These are phyloP conservation scores for Vaucheria bursata DNA, from an alignment of 352 stramenopile species.

Conservation along the genomic window DNA sequence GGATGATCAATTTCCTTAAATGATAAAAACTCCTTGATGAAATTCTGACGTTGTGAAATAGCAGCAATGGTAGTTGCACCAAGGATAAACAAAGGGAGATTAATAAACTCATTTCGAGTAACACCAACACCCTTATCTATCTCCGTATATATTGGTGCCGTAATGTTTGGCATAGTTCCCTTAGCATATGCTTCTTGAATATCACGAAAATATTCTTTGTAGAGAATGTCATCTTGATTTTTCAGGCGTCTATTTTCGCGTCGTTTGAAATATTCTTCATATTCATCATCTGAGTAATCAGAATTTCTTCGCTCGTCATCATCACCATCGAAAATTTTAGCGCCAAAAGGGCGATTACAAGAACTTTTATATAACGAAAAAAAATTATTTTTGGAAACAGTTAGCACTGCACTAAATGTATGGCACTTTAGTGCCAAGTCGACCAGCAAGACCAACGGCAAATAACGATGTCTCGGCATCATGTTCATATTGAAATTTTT, in stretches of 20 bases:
- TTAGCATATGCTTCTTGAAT: background rate
- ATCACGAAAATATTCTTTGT: constrained; percentile 1
- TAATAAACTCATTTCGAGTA: background rate
- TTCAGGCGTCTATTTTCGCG: background rate
- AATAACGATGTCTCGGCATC: too few species aligned
- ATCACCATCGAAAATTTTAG: constrained; percentile 10
- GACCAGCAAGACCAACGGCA: too few species aligned
- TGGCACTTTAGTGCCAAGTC: too few species aligned
- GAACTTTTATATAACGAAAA: too few species aligned
- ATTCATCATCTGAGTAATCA: constrained; percentile 8
- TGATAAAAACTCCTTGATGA: background rate
- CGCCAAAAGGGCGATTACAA: too few species aligned
- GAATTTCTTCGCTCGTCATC: background rate
- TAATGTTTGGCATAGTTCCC: background rate
- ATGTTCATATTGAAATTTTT: too few species aligned
- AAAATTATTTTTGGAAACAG: too few species aligned
- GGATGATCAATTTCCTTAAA: constrained; percentile 7
- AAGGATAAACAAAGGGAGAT: background rate
- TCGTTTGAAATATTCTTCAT: constrained; percentile 5
- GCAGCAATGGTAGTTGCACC: background rate
- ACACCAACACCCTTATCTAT: background rate
- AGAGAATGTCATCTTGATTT: background rate
- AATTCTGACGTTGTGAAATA: background rate
- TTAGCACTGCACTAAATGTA: too few species aligned
- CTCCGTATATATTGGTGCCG: background rate